A percentile compares a stretch with the other conserved stretches of the same genome.
phyloP scores from a whole-genome alignment of 345 rosid genomes.

The Lepidium africanum region DNA sequence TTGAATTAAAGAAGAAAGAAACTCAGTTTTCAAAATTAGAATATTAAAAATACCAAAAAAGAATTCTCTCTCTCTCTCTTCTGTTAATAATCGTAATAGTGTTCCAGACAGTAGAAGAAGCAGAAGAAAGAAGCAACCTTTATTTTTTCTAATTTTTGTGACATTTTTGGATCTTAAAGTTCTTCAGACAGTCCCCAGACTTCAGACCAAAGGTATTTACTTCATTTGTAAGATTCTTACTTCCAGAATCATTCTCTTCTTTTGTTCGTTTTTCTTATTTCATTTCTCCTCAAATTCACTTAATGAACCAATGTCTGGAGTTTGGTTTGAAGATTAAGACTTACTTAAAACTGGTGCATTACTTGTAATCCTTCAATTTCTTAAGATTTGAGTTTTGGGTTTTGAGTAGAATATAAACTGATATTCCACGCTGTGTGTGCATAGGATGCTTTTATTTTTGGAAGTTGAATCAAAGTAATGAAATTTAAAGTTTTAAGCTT shows the following conservation, averaged over 20 bases:
- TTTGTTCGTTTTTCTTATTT: neutral
- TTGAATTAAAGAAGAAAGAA: slow-evolving; percentile 19
- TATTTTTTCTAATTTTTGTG: neutral
- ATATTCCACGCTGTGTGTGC: no score
- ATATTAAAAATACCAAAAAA: slow-evolving; percentile 4
- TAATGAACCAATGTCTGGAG: neutral
- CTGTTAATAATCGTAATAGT: slow-evolving; percentile 13
- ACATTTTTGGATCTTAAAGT: slow-evolving; percentile 23
- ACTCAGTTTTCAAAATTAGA: neutral
- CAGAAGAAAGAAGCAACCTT: neutral
- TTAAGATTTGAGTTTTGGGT: neutral
- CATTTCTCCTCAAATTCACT: neutral
- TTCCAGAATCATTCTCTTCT: neutral
- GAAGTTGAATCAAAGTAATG: slow-evolving; percentile 11
- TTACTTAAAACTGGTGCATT: neutral
- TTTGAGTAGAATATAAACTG: no score
- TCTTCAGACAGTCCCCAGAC: slow-evolving; percentile 9
- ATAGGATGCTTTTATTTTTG: neutral
- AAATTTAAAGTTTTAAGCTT: neutral
- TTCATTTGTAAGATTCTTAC: neutral
- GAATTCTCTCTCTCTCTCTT: slow-evolving; percentile 5
- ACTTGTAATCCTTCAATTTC: neutral
- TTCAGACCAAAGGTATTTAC: slow-evolving; percentile 2
- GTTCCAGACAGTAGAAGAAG: slow-evolving; percentile 10
- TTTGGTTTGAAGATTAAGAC: neutral